phyloP scores from a whole-genome alignment of 2,329 filamentous ascomycete genomes.

The Phialemoniopsis sp. region DNA sequence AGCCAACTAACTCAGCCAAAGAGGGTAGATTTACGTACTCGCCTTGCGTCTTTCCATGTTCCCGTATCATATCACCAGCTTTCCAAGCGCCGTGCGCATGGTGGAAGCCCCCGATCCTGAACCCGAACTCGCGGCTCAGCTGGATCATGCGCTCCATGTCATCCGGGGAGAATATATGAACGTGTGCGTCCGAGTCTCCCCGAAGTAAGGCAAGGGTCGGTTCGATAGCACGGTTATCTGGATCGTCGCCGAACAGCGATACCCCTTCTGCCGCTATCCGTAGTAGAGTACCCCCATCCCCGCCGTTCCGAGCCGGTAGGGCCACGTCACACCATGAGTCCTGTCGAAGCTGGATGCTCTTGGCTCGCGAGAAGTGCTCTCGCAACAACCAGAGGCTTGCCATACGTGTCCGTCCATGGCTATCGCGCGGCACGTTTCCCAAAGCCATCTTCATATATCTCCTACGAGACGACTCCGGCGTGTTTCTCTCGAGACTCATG shows the following conservation, averaged over 20 bases:
- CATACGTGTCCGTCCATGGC: slow-evolving; percentile 32
- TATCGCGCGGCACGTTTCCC: slow-evolving; percentile 34
- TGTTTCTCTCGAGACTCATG: slow-evolving; percentile 35
- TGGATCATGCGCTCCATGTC: slow-evolving; percentile 37
- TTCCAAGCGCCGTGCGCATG: slow-evolving; percentile 34
- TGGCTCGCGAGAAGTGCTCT: slow-evolving; percentile 30
- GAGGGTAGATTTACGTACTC: no score
- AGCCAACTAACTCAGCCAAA: no score
- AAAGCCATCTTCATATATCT: slow-evolving; percentile 42
- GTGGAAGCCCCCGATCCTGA: slow-evolving; percentile 33
- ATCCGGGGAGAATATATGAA: slow-evolving; percentile 38
- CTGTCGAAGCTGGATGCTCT: slow-evolving; percentile 26
- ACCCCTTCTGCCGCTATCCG: no score
- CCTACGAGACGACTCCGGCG: slow-evolving; percentile 17
- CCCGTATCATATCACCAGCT: slow-evolving; percentile 32
- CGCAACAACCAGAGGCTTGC: slow-evolving; percentile 33
- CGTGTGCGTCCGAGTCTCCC: slow-evolving; percentile 34
- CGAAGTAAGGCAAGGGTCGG: slow-evolving; percentile 33
- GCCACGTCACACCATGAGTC: slow-evolving; percentile 18
- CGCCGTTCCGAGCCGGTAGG: no score
- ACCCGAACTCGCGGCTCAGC: slow-evolving; percentile 36
- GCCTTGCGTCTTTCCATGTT: slow-evolving; percentile 27
- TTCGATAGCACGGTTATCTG: slow-evolving; percentile 31
- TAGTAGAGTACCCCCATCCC: no score
- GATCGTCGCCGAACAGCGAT: slow-evolving; percentile 19